Conservation (phyloP, 2,329 filamentous ascomycete genomes). For the Aspergillus terreus region DNA sequence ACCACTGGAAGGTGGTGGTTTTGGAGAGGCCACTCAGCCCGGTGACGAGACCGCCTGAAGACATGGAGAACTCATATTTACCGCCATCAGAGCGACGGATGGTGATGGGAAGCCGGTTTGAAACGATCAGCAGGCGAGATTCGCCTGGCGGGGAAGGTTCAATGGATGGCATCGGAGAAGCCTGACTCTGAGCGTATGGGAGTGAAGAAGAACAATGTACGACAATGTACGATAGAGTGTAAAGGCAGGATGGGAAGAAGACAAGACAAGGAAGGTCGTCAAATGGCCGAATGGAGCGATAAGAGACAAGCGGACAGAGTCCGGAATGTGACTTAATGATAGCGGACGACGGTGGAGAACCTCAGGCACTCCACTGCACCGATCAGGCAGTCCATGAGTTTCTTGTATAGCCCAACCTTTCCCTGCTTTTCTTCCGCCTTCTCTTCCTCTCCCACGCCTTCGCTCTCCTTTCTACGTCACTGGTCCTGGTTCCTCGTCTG, state of each 20-base stretch:
- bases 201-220: too few species aligned
- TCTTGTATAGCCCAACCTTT: background rate
- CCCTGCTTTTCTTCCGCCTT: background rate
- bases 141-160: conserved; percentile 15
- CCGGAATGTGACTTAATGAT: background rate
- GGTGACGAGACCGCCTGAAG: conserved; percentile 86
- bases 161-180: conserved; percentile 5
- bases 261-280: too few species aligned
- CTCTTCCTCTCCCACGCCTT: background rate
- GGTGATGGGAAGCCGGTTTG: conserved; percentile 88
- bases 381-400: background rate
- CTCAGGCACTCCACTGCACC: too few species aligned
- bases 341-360: background rate
- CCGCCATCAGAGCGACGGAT: conserved; percentile 87
- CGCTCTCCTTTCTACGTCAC: background rate
- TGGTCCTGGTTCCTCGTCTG: background rate
- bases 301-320: background rate
- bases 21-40: conserved; percentile 85
- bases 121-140: conserved; percentile 69
- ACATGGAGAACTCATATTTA: conserved; percentile 87
- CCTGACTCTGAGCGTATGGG: background rate
- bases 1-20: conserved; percentile 90
- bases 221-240: too few species aligned
- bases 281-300: too few species aligned
- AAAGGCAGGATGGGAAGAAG: too few species aligned